A percentile compares a stretch with the other conserved stretches of the same genome.
These are phyloP conservation scores for Echinochloa phyllopogon DNA, from an alignment of 176 grass and related monocot species.

Conservation along the genomic window DNA sequence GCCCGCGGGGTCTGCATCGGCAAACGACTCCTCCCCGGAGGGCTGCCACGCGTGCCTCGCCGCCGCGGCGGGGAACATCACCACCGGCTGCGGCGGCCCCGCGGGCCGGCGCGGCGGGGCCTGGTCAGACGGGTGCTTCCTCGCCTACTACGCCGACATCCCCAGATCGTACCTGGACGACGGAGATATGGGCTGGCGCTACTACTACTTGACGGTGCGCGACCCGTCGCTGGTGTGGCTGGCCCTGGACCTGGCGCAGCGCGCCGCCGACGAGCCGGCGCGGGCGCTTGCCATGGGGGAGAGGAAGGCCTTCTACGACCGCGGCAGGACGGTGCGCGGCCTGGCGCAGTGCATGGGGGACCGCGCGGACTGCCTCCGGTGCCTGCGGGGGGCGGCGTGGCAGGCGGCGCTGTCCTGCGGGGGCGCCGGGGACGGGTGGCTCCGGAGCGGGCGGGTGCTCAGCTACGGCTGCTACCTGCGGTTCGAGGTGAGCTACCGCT, in stretches of 20 bases:
- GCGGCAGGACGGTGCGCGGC: background rate
- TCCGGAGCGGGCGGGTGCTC: background rate
- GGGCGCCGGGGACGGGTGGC: background rate
- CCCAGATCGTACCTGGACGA: background rate
- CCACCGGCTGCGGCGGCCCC: background rate
- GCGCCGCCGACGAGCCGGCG: background rate
- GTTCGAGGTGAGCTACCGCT: conserved; percentile 1
- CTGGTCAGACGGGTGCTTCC: background rate
- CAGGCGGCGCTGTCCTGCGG: background rate
- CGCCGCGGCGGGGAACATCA: background rate
- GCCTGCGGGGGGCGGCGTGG: background rate
- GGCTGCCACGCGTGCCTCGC: background rate
- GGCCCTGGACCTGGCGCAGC: background rate
- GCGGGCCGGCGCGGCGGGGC: background rate
- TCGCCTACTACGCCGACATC: background rate
- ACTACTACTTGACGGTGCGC: background rate
- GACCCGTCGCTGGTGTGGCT: background rate
- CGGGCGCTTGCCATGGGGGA: background rate
- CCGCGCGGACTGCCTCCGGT: background rate
- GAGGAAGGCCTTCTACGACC: background rate
- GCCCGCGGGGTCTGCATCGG: background rate
- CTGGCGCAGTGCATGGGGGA: background rate
- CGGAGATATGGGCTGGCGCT: background rate
- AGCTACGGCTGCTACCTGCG: background rate
- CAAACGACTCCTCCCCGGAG: background rate